phyloP scores from a whole-genome alignment of 2,329 filamentous ascomycete genomes.

The Fusarium luffae region DNA sequence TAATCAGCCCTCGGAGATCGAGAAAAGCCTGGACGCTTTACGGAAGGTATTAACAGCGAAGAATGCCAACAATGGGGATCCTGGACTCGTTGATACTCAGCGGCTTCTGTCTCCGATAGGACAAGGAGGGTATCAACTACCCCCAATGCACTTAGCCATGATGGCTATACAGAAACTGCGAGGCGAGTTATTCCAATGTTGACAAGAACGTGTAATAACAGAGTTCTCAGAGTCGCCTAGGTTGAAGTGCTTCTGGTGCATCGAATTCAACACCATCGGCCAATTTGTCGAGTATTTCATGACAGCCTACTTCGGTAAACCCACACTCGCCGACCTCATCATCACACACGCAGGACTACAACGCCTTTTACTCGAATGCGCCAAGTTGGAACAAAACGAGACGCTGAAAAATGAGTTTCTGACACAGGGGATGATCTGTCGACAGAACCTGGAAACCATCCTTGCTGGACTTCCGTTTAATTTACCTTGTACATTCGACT shows the following conservation, averaged over 20 bases:
- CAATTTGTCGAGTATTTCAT: conserved; percentile 24
- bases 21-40: not conserved
- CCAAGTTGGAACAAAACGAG: not conserved
- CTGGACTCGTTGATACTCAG: not conserved
- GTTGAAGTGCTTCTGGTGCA: conserved; percentile 4
- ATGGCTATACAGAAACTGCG: conserved; percentile 8
- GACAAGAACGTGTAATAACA: no score
- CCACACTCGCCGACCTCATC: conserved; percentile 4
- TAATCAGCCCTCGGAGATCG: not conserved
- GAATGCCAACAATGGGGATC: not conserved
- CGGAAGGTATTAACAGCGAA: not conserved
- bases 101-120: not conserved
- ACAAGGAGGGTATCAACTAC: not conserved
- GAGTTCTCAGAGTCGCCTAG: not conserved
- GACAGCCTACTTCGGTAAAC: conserved; percentile 21
- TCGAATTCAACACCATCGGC: not conserved
- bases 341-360: not conserved
- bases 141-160: not conserved
- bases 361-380: not conserved
- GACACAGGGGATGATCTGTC: not conserved
- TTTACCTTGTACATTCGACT: not conserved
- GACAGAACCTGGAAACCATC: conserved; percentile 4
- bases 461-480: not conserved
- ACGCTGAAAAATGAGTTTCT: not conserved
- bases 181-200: not conserved